These are phyloP conservation scores for Rutstroemia sp. DNA, from an alignment of 2,329 filamentous ascomycete species.

Conservation along the genomic window DNA sequence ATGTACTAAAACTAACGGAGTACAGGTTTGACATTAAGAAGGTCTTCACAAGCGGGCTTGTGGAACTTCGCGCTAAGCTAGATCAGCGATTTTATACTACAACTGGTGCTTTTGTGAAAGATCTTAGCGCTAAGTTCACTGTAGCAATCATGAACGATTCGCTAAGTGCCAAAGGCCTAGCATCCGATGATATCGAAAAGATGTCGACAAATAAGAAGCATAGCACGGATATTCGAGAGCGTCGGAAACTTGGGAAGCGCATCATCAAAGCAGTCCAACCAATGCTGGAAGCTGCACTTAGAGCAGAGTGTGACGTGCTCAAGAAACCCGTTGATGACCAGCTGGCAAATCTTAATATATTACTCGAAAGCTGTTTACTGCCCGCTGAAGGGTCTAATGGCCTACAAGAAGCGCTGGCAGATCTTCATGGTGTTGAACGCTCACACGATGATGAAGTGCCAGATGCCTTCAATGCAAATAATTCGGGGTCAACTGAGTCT, in stretches of 20 bases:
- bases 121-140: conserved; percentile 48
- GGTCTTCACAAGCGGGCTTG: conserved; percentile 47
- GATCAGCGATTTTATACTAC: conserved; percentile 49
- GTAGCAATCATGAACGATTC: conserved; percentile 36
- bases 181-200: conserved; percentile 28
- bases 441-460: conserved; percentile 33
- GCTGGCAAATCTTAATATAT: conserved; percentile 63
- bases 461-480: neutral
- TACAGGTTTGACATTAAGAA: conserved; percentile 55
- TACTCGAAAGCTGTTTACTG: conserved; percentile 59
- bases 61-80: conserved; percentile 43
- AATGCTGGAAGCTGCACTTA: conserved; percentile 65
- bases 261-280: conserved; percentile 80
- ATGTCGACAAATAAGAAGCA: conserved; percentile 32
- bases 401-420: conserved; percentile 1
- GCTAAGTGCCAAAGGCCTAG: conserved; percentile 15
- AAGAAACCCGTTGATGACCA: conserved; percentile 63
- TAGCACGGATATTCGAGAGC: conserved; percentile 64
- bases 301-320: conserved; percentile 74
- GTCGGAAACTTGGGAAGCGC: conserved; percentile 77
- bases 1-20: conserved; percentile 32
- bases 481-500: neutral
- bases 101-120: conserved; percentile 47
- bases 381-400: conserved; percentile 6
- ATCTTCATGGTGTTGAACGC: conserved; percentile 35